Evolutionary conservation across 78 protist species (phyloP), one percentile per base, ranked within the genome.

Genomic region (Dictyostelium intermedium): DNA sequence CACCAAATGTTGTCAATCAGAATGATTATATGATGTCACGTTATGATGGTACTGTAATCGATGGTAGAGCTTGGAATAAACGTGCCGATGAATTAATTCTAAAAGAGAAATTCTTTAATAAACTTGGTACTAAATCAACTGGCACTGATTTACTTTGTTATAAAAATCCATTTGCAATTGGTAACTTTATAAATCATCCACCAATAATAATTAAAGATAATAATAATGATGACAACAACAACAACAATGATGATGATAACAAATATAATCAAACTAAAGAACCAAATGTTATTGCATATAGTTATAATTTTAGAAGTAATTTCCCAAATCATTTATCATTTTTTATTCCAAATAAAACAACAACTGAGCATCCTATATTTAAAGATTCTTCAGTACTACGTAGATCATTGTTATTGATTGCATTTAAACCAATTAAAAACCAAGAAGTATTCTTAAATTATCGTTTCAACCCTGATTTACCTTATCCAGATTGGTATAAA

Each of bases 111-210:
- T 77, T 63, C 14, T 63, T 79, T 43, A 20, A 47, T 56, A 56
- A 61, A 16, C 30, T n/a, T 4, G 91, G 93, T n/a, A 78, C 78
- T 2, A 25, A 45, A 14, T 47, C 25, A 5, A 25, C 23, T 25
- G 41, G 35, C 2, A 41, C 34, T 1, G 95, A 82, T 63, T 32
- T 91, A 27, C 16, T 41, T 5, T 56, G 53, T 6, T 91, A 20
- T 20, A 23, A 78, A 8, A 91, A 91, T 84, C 95, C 91, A 14
- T 91, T 41, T 82, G 95, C 95, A 5, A 91, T 91, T 61, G 95
- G 95, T 43, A 83, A 79, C 23, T 91, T 84, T 43, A 84, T 91
- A n/a, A 91, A 91, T 69, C 95, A 91, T 70, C 95, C 95, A 37
- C 92, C 95, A 11, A 30, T 30, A 11, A 30, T 30, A 1, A 50